These are phyloP conservation scores for Lolium rigidum DNA, from an alignment of 176 grass and related monocot genomes.

Conservation along the genomic window DNA sequence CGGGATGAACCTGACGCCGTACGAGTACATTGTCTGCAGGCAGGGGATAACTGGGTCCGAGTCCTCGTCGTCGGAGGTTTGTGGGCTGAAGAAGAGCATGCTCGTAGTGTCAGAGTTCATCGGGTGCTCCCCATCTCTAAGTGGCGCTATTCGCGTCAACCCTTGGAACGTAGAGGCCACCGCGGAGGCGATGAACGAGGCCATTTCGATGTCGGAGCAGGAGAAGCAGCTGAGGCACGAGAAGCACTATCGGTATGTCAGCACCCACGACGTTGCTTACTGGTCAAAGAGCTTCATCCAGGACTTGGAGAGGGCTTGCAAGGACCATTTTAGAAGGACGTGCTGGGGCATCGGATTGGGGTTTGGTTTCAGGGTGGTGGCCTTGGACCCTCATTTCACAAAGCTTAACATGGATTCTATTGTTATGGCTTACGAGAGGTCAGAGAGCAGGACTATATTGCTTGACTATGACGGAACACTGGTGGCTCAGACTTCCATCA, in stretches of 20 bases:
- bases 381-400: conserved; percentile 86
- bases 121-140: conserved; percentile 91
- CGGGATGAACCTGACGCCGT: conserved; percentile 98
- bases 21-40: conserved; percentile 94
- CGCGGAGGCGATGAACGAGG: conserved; percentile 87
- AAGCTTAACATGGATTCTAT: conserved; percentile 91
- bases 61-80: conserved; percentile 36
- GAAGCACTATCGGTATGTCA: conserved; percentile 95
- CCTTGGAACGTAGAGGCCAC: conserved; percentile 94
- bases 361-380: conserved; percentile 95
- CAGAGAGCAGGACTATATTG: conserved; percentile 78
- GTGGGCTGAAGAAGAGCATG: conserved; percentile 79
- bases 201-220: conserved; percentile 70
- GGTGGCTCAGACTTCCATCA: conserved; percentile 70
- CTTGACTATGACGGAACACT: conserved; percentile 96
- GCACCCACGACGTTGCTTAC: conserved; percentile 83
- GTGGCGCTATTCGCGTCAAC: conserved; percentile 90
- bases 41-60: conserved; percentile 61
- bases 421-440: conserved; percentile 66
- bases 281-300: conserved; percentile 84
- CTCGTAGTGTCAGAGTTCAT: conserved; percentile 97
- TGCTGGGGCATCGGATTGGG: conserved; percentile 98
- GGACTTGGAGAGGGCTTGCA: conserved; percentile 83
- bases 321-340: conserved; percentile 85
- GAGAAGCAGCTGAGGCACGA: conserved; percentile 96